Base-by-base conservation (phyloP, 805 yeast species). In the Ogataea thermomethanolica region DNA sequence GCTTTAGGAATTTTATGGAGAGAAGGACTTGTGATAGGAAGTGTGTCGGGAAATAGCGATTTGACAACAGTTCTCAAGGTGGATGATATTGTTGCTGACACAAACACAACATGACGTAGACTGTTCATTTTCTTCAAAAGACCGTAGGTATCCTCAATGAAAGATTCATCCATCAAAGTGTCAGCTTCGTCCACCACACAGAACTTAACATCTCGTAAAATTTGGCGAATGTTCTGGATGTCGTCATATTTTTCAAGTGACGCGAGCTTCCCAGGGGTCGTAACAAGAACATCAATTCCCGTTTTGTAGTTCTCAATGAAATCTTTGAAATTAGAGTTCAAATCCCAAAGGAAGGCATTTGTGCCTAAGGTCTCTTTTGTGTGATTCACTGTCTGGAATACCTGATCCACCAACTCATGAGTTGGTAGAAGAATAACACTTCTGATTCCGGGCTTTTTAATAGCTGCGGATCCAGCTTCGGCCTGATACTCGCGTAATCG, bases 111-210 rank as follows among this genome's bases (percentile, higher is more conserved):
- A 45, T 86, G 84, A 33, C 68, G 70, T 29, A 84, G 63, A 44
- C 75, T 73, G 4, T 64, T 53, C 65, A 79, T 70, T 35, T 61
- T 49, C 15, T 62, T 67, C 10, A 88, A 64, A 1, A 77, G 74
- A 2, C 67, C 60, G 46, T 77, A 72, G 2, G 96, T 85, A 35
- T 78, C 80, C 20, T 72, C 71, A 8, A 80, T 61, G 73, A 89
- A 90, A 0, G 93, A 81, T 37, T 78, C 75, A 57, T 90, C 95
- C 79, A 90, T 73, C 41, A 91, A 65, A 0, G 96, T 84, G 62
- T 91, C 99, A 0, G 99, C 98, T 61, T 91, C 99, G 58, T 91
- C 99, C 10, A 85, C 75, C 2, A 86, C 91, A 32, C 84, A 69
- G 54, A 73, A 82, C 21, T 71, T 69, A 5, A 82, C 78, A 10